Base-by-base conservation (phyloP, 176 grass and related monocot genomes). In the Guadua angustifolia region DNA sequence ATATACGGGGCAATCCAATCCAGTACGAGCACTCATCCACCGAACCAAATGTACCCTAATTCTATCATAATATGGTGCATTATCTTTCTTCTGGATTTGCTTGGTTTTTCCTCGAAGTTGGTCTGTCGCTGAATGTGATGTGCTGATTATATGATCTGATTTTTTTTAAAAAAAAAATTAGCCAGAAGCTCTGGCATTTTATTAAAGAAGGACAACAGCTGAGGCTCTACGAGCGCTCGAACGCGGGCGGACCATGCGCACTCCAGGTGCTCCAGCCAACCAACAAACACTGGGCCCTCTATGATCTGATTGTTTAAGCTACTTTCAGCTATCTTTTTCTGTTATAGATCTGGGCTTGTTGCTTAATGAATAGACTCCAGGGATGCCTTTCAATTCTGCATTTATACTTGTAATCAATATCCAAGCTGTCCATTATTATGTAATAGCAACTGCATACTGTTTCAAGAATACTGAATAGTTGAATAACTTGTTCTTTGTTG, bases 261-360 rank as follows among this genome's bases (percentile, higher is more conserved):
- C 29, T 29, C 29, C 29, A 29, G 29, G 29, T 1, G 29, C 29
- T 29, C 29, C 29, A 29, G 29, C 29, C 29, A 29, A 29, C 29
- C 29, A 29, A 29, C 1, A 0, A 29, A 29, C 29, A 1, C 29
- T 29, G 29, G 29, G 29, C 29, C 29, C 29, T 29, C 52, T 81
- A 19, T 29, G 81, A 9, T 53, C 43, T 52, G 13, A 46, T 78
- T 82, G 53, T 61, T 26, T 49, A 70, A 77, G 9, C 39, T 24
- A 35, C 9, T 16, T 71, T 22, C 43, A 42, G 29, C 79, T 21
- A 66, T 66, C 74, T 73, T 59, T 59, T 38, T 32, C 40, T 71
- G 75, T 63, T 62, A 51, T 36, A 38, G 71, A 87, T 76, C 61
- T 87, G 63, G 35, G 8, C 40, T 76, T 75, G 51, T 36, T 56